phyloP scores from a whole-genome alignment of 495 filamentous ascomycete genomes.

The Bryoglossum gracile region DNA sequence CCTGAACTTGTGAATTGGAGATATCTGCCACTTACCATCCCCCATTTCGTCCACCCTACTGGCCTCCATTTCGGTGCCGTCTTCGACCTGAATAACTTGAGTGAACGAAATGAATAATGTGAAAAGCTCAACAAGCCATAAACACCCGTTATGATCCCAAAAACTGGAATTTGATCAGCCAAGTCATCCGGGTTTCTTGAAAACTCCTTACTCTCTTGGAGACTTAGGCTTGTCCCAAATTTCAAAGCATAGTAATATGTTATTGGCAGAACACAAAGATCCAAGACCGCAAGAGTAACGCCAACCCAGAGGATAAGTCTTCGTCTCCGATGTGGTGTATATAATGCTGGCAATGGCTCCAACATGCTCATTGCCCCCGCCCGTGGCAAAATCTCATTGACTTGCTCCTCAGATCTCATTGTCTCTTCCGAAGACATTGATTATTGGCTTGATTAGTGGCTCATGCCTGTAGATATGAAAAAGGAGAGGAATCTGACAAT shows the following conservation, averaged over 20 bases:
- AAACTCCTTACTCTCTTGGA: conserved; percentile 15
- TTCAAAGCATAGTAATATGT: conserved; percentile 19
- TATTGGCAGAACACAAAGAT: conserved; percentile 17
- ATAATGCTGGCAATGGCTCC: conserved; percentile 12
- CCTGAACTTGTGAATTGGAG: not conserved
- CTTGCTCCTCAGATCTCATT: not conserved
- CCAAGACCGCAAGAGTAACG: conserved; percentile 6
- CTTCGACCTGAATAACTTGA: conserved; percentile 15
- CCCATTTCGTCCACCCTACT: conserved; percentile 21
- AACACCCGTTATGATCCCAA: conserved; percentile 17
- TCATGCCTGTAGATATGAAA: too few species aligned
- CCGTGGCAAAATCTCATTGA: not conserved
- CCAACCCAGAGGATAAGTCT: conserved; percentile 5
- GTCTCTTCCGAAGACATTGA: too few species aligned
- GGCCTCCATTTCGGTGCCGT: conserved; percentile 12
- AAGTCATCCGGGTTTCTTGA: not conserved
- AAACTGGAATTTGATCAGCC: conserved; percentile 10
- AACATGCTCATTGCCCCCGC: not conserved
- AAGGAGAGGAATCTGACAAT: too few species aligned
- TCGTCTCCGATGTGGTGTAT: conserved; percentile 11
- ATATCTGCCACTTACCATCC: conserved; percentile 10
- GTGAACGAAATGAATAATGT: conserved; percentile 17
- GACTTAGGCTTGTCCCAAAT: conserved; percentile 12
- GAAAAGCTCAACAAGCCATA: conserved; percentile 19
- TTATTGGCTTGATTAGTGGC: too few species aligned